Evolutionary conservation across 768 basidiomycete species (phyloP).

Genomic region (Kwoniella europaea): DNA sequence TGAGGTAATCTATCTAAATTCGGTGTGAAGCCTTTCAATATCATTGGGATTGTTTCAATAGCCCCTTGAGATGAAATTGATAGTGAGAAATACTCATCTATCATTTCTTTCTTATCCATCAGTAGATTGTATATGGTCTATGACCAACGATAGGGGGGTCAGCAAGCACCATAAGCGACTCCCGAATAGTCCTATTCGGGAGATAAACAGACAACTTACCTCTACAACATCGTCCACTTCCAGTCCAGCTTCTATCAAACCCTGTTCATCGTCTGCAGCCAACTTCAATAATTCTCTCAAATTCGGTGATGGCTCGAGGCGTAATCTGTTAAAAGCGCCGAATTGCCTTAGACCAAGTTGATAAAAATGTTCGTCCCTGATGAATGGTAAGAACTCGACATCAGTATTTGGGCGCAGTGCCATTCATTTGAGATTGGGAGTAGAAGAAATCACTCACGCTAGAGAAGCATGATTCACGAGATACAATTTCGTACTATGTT

Average conservation of each 20-base stretch:
- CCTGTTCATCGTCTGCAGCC: slow-evolving; percentile 74
- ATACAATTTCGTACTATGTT: slow-evolving; percentile 85
- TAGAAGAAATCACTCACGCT: slow-evolving; percentile 65
- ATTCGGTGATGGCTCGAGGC: slow-evolving; percentile 80
- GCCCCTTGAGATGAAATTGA: slow-evolving; percentile 67
- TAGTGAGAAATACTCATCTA: slow-evolving; percentile 88
- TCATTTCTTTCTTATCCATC: slow-evolving; percentile 71
- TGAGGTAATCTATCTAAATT: slow-evolving; percentile 86
- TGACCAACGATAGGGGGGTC: neutral
- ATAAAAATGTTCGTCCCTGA: slow-evolving; percentile 91
- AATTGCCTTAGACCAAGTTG: slow-evolving; percentile 92
- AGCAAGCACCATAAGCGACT: neutral
- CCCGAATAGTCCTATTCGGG: too few species aligned
- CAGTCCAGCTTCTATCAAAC: slow-evolving; percentile 62
- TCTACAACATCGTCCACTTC: slow-evolving; percentile 70
- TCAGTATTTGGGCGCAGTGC: neutral
- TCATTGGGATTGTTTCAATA: slow-evolving; percentile 77
- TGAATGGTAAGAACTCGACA: neutral
- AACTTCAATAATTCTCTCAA: slow-evolving; percentile 73
- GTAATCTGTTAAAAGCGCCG: slow-evolving; percentile 74
- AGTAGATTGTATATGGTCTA: slow-evolving; percentile 40
- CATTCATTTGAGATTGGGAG: neutral
- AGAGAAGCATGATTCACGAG: slow-evolving; percentile 82
- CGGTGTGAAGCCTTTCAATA: slow-evolving; percentile 85
- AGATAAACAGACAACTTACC: slow-evolving; percentile 61